Base-by-base conservation (phyloP, 371 early-diverging fungal genomes). In the Capillidium rhysosporum region DNA sequence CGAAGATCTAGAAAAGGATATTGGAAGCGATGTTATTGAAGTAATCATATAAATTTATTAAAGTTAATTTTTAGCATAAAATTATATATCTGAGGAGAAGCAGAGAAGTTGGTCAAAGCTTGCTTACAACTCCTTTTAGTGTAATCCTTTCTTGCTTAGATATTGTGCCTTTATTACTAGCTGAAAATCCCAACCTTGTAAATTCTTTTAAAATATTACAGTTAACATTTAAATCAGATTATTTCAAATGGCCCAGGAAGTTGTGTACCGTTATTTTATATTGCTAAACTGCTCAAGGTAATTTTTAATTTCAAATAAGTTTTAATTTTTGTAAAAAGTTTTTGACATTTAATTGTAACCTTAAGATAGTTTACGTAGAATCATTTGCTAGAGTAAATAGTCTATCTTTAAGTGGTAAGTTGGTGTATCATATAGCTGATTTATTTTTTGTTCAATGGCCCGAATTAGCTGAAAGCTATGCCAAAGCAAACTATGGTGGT, bases 231-330 rank as follows among this genome's bases (percentile, higher is more conserved):
- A 34, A 20, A 40, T 25, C 55, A 80, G 82, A 68, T 92, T 8
- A 34, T 92, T 16, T 84, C 80, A 60, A 96, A 96, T 63, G 97
- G 97, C 0, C 97, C 95, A 0, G 93, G 92, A 5, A 93, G 82
- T n/a, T 92, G 95, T 60, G 73, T 96, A 8, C 82, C 90, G 1
- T 63, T 87, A 3, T 75, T 79, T 44, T 40, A 30, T 1, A 1
- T 55, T 30, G 10, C 18, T 46, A 43, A 49, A 10, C 20, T 57
- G 31, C 25, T 47, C 7, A 41, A 51, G 29, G 20, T 44, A 23
- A 16, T 30, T 21, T 18, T 25, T 43, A 38, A 26, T 21, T 21
- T 16, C 46, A 21, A 10, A 40, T 29, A 14, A 23, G 41, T 62
- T 34, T 56, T 58, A 16, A 40, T 62, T 28, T 57, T 57, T 9